Conservation (phyloP, 1,284 basidiomycete genomes). For the Tremellales sp. region DNA sequence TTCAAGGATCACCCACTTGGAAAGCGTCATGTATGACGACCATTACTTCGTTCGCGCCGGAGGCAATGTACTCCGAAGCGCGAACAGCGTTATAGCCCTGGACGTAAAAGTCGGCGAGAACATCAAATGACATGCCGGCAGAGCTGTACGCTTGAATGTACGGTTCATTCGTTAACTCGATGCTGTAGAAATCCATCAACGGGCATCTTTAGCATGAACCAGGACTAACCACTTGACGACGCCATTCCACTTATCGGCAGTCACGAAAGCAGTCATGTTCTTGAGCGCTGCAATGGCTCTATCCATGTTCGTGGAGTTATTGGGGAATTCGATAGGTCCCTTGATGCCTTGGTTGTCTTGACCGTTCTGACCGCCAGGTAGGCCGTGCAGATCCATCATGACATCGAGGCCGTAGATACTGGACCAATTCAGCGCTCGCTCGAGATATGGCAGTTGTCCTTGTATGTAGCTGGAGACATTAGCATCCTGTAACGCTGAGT, state of each 20-base stretch:
- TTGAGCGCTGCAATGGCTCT: constrained; percentile 30
- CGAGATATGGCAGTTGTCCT: constrained; percentile 32
- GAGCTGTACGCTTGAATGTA: constrained; percentile 29
- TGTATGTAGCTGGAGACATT: constrained; percentile 20
- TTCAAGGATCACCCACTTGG: constrained; percentile 12
- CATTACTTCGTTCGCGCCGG: constrained; percentile 30
- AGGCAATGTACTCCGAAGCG: constrained; percentile 24
- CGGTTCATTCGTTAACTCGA: constrained; percentile 53
- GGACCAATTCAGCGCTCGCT: constrained; percentile 35
- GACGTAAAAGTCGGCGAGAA: constrained; percentile 32
- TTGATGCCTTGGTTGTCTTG: constrained; percentile 49
- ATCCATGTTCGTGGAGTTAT: constrained; percentile 33
- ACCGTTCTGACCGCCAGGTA: constrained; percentile 34
- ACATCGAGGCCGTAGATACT: constrained; percentile 41
- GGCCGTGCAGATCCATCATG: constrained; percentile 43
- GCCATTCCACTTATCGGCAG: constrained; percentile 27
- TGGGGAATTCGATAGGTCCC: constrained; percentile 26
- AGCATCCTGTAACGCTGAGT: neutral
- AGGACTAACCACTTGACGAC: constrained; percentile 35
- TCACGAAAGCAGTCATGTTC: constrained; percentile 50
- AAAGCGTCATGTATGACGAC: constrained; percentile 46
- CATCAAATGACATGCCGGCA: constrained; percentile 25
- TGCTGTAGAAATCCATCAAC: constrained; percentile 35
- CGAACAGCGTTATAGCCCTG: constrained; percentile 35
- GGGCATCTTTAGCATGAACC: neutral